Conservation (phyloP, 495 filamentous ascomycete species). For the Penicillium canescens region DNA sequence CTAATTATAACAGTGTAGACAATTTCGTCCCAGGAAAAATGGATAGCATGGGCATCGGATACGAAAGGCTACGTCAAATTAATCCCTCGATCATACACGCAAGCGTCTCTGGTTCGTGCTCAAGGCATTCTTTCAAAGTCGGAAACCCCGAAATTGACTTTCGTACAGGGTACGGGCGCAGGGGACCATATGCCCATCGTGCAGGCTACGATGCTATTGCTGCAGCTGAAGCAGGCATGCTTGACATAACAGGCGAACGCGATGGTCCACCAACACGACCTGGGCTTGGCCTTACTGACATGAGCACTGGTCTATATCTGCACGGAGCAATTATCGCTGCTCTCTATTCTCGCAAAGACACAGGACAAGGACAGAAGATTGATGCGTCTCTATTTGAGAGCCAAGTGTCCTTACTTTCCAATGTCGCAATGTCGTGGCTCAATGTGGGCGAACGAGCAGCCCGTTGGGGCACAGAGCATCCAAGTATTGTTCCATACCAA, state of each 20-base stretch:
- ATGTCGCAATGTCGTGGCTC: conserved; percentile 82
- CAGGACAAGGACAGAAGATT: conserved; percentile 76
- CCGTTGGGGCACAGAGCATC: conserved; percentile 88
- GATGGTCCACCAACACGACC: conserved; percentile 88
- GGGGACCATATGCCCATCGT: conserved; percentile 74
- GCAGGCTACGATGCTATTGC: conserved; percentile 95
- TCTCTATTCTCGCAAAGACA: conserved; percentile 61
- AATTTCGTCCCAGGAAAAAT: conserved; percentile 86
- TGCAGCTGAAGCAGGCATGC: conserved; percentile 86
- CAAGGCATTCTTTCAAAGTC: too few species aligned
- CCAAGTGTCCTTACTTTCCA: conserved; percentile 78
- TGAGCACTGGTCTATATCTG: conserved; percentile 85
- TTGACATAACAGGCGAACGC: conserved; percentile 83
- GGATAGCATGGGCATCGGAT: conserved; percentile 79
- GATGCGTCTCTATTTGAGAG: conserved; percentile 83
- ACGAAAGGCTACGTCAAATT: conserved; percentile 61
- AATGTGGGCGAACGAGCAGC: conserved; percentile 75
- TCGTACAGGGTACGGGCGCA: conserved; percentile 68
- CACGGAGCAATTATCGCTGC: conserved; percentile 85
- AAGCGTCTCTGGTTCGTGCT: conserved; percentile 24
- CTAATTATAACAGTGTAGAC: conserved; percentile 55
- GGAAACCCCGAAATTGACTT: not conserved
- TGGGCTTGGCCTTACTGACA: conserved; percentile 84
- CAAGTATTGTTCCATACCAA: conserved; percentile 86
- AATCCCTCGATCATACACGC: conserved; percentile 58